These are phyloP conservation scores for Kwoniella botswanensis DNA, from an alignment of 768 basidiomycete genomes.

Conservation along the genomic window DNA sequence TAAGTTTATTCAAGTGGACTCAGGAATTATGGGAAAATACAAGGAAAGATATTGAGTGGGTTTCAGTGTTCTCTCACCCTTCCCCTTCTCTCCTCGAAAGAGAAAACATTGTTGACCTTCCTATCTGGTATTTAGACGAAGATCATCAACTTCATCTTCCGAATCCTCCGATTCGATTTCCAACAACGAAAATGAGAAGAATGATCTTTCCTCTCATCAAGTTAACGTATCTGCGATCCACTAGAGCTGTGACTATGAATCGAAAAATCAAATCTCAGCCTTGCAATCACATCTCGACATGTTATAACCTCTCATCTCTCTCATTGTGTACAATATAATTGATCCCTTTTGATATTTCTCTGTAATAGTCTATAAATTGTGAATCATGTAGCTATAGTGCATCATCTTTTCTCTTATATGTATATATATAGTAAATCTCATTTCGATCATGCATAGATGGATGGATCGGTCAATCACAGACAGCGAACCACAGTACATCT, in stretches of 20 bases:
- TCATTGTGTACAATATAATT: neutral
- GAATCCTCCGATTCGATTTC: conserved; percentile 4
- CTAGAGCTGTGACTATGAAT: neutral
- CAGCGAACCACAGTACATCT: too few relatives aligned
- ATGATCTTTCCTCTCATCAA: neutral
- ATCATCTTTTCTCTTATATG: neutral
- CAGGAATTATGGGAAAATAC: conserved; percentile 23
- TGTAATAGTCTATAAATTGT: neutral
- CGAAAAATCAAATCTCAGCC: too few relatives aligned
- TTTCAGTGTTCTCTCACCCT: neutral
- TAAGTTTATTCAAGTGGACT: conserved; percentile 21
- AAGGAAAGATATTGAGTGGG: conserved; percentile 26
- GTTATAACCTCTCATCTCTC: neutral
- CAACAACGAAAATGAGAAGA: neutral
- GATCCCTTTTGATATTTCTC: neutral
- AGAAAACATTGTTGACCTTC: too few relatives aligned
- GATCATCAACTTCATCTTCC: conserved; percentile 17
- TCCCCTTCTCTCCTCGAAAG: neutral
- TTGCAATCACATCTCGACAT: too few relatives aligned
- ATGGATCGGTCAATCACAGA: neutral
- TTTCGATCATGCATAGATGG: conserved; percentile 5
- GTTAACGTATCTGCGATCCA: conserved; percentile 8
- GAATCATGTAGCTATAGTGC: conserved; percentile 23
- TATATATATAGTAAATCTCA: neutral
- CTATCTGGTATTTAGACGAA: conserved; percentile 1